phyloP scores from a whole-genome alignment of 1,284 basidiomycete species.

The Pholiota adiposa region DNA sequence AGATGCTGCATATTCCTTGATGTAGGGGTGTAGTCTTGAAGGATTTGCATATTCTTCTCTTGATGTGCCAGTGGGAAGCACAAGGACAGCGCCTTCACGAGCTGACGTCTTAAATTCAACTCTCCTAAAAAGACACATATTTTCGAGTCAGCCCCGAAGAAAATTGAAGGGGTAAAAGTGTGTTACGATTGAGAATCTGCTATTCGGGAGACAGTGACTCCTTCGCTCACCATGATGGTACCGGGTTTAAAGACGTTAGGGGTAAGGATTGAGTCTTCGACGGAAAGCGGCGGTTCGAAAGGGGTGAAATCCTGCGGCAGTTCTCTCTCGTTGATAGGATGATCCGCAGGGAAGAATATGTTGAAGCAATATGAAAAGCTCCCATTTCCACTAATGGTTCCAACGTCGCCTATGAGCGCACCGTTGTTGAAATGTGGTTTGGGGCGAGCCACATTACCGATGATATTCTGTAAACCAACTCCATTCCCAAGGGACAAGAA shows the following conservation, averaged over 20 bases:
- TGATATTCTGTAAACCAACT: not conserved
- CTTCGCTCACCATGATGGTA: not conserved
- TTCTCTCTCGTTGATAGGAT: not conserved
- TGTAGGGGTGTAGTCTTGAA: not conserved
- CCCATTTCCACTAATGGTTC: constrained; percentile 6
- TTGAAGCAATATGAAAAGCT: constrained; percentile 16
- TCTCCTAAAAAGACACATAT: not conserved
- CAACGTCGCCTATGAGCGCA: constrained; percentile 18
- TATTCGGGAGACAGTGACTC: not conserved
- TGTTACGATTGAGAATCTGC: not conserved
- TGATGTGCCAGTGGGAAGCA: not conserved
- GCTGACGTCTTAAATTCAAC: constrained; percentile 1
- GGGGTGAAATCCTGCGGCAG: not conserved
- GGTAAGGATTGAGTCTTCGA: not conserved
- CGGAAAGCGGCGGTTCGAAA: not conserved
- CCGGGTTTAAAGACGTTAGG: not conserved
- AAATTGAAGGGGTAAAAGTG: not conserved
- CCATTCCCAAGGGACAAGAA: not conserved
- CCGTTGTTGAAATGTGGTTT: constrained; percentile 6
- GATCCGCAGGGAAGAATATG: constrained; percentile 14
- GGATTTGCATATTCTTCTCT: not conserved
- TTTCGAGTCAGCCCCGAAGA: too few relatives aligned
- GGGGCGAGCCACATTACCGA: not conserved
- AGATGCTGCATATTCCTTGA: not conserved
- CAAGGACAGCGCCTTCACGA: not conserved